Evolutionary conservation across 2,329 filamentous ascomycete genomes (phyloP), one percentile per base, ranked within the genome.

Genomic region (Fusarium sp.): DNA sequence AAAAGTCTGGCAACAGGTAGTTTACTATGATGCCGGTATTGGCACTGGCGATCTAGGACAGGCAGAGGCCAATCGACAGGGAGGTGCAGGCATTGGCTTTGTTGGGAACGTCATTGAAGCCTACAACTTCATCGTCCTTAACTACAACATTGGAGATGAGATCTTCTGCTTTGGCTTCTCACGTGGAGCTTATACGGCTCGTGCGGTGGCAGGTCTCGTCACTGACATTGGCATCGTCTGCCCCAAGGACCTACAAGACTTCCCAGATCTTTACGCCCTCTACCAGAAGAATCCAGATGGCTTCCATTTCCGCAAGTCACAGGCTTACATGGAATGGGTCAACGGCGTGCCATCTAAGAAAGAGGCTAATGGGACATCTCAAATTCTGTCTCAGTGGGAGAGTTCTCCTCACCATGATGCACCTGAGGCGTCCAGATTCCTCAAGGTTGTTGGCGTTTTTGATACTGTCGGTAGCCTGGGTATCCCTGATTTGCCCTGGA

Each of bases 1-100:
- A 38, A 74, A 73, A 18, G 69, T 74, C 47, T 74, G 75, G 72
- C 75, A 77, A n/a, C 79, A 80, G 63, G 60, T 81, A 33, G 75
- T 80, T 9, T 78, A 77, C 63, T 81, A 81, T 55, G 77, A 80
- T 23, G 75, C 78, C 10, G 79, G 79, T 10, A 76, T 78, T 23
- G 79, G 79, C 11, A 73, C 68, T 11, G 55, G 72, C 41, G 54
- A 74, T 29, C 26, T 70, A 3, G 49, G 54, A n/a, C 57, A 56
- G 23, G 37, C 47, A 31, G 69, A 71, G 29, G 58, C 64, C 39
- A 66, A 68, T n/a, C 62, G 69, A 9, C 66, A 71, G 18, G 69
- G 69, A 24, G 66, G 66, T 4, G 59, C 76, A 18, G 77, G 77
- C 4, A 68, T 75, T 29, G 76, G 77, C 28, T 72, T 74, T 20